phyloP scores from a whole-genome alignment of 2,329 filamentous ascomycete genomes.

The Ustulina deusta region DNA sequence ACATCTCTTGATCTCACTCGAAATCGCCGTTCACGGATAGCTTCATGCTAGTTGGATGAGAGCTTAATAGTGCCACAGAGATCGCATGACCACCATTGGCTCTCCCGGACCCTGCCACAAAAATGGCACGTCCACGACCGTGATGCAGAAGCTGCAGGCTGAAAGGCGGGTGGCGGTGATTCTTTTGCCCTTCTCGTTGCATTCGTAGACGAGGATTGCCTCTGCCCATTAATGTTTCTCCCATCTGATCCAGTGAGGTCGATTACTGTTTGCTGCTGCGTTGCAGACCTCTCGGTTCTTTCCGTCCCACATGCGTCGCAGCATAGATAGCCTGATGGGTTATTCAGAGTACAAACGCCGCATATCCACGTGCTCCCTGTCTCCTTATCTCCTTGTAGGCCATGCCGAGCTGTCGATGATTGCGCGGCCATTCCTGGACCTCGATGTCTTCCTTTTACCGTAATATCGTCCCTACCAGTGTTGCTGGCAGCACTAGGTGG shows the following conservation, averaged over 20 bases:
- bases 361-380: conserved; percentile 62
- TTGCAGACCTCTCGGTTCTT: conserved; percentile 49
- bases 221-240: conserved; percentile 20
- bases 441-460: conserved; percentile 56
- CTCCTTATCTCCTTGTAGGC: conserved; percentile 19
- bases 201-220: conserved; percentile 31
- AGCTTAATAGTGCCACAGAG: conserved; percentile 66
- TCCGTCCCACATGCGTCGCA: conserved; percentile 69
- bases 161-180: conserved; percentile 3
- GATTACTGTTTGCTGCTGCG: conserved; percentile 43
- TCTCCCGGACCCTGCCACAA: conserved; percentile 65
- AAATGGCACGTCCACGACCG: conserved; percentile 64
- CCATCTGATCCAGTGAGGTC: conserved; percentile 43
- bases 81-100: conserved; percentile 69
- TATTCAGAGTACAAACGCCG: conserved; percentile 67
- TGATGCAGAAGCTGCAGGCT: conserved; percentile 36
- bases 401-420: conserved; percentile 26
- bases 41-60: conserved; percentile 35
- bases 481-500: conserved; percentile 56
- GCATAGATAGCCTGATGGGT: conserved; percentile 61
- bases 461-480: background rate
- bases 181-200: conserved; percentile 31
- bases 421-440: conserved; percentile 55
- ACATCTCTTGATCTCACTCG: background rate
- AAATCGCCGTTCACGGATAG: background rate